Evolutionary conservation across 2,329 filamentous ascomycete genomes (phyloP).

Genomic region (Septoria linicola): DNA sequence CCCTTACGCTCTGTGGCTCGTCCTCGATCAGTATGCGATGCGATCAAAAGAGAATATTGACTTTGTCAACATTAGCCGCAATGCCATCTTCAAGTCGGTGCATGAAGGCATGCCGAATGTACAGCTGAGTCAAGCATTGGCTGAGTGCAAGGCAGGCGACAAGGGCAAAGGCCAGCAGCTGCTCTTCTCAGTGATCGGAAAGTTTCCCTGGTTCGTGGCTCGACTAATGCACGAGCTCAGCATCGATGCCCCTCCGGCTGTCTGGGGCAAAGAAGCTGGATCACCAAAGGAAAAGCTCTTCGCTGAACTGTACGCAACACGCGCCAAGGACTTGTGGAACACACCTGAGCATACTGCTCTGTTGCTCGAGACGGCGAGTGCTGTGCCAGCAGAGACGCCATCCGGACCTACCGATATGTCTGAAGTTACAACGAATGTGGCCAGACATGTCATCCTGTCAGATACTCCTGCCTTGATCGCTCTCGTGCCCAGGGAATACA

Average conservation of each 20-base stretch:
- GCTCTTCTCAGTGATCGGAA: slow-evolving; percentile 66
- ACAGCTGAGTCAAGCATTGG: slow-evolving; percentile 72
- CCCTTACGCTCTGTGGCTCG: slow-evolving; percentile 77
- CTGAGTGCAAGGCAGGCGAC: slow-evolving; percentile 70
- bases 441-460: slow-evolving; percentile 75
- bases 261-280: slow-evolving; percentile 77
- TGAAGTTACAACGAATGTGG: slow-evolving; percentile 56
- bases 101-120: slow-evolving; percentile 66
- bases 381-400: slow-evolving; percentile 45
- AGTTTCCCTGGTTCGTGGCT: slow-evolving; percentile 80
- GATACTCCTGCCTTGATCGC: slow-evolving; percentile 70
- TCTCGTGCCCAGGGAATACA: slow-evolving; percentile 64
- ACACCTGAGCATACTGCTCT: slow-evolving; percentile 68
- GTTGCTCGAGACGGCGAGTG: slow-evolving; percentile 67
- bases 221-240: slow-evolving; percentile 77
- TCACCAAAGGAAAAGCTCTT: slow-evolving; percentile 66
- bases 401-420: slow-evolving; percentile 41
- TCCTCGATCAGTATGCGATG: slow-evolving; percentile 82
- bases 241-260: slow-evolving; percentile 70
- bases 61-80: slow-evolving; percentile 68
- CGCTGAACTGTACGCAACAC: slow-evolving; percentile 71
- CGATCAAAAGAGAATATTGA: slow-evolving; percentile 73
- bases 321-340: slow-evolving; percentile 83
- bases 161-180: slow-evolving; percentile 62
- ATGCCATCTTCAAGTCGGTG: slow-evolving; percentile 47